These are phyloP conservation scores for Claviceps digitariae DNA, from an alignment of 2,329 filamentous ascomycete species.

Conservation along the genomic window DNA sequence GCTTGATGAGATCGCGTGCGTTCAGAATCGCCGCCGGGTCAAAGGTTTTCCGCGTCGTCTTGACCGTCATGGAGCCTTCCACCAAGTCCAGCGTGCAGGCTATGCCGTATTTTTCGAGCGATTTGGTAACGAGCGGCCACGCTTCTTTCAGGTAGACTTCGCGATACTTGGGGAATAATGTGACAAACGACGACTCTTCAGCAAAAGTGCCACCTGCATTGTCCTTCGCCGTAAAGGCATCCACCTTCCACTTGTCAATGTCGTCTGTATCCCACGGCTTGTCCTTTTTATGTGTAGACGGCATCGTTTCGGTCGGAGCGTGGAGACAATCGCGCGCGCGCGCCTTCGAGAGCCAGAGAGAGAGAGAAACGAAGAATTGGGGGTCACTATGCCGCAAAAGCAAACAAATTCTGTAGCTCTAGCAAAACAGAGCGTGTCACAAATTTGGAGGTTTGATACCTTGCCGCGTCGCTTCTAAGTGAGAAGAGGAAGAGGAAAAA, in stretches of 20 bases:
- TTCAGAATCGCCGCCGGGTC: constrained; percentile 91
- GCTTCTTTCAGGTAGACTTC: constrained; percentile 86
- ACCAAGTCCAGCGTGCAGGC: constrained; percentile 88
- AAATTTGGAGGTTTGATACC: too few relatives aligned
- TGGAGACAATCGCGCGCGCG: not conserved
- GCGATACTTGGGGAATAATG: constrained; percentile 89
- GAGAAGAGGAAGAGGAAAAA: not conserved
- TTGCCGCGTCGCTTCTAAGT: not conserved
- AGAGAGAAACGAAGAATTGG: not conserved
- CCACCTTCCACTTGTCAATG: constrained; percentile 93
- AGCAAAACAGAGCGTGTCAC: too few relatives aligned
- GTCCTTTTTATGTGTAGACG: constrained; percentile 76
- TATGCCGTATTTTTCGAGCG: constrained; percentile 77
- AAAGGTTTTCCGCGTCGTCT: constrained; percentile 81
- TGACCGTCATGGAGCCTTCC: constrained; percentile 92
- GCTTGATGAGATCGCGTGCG: constrained; percentile 84
- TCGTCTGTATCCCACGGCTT: constrained; percentile 96
- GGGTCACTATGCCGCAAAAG: not conserved
- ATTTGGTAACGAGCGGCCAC: constrained; percentile 81
- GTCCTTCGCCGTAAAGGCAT: constrained; percentile 73
- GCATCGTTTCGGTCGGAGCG: constrained; percentile 40
- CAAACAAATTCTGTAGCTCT: not conserved
- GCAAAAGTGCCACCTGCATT: constrained; percentile 76
- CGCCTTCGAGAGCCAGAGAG: not conserved
- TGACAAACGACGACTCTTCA: constrained; percentile 83